A percentile compares a stretch with the other conserved stretches of the same genome.
phyloP scores from a whole-genome alignment of 495 filamentous ascomycete genomes.

The Copromyces sp. region DNA sequence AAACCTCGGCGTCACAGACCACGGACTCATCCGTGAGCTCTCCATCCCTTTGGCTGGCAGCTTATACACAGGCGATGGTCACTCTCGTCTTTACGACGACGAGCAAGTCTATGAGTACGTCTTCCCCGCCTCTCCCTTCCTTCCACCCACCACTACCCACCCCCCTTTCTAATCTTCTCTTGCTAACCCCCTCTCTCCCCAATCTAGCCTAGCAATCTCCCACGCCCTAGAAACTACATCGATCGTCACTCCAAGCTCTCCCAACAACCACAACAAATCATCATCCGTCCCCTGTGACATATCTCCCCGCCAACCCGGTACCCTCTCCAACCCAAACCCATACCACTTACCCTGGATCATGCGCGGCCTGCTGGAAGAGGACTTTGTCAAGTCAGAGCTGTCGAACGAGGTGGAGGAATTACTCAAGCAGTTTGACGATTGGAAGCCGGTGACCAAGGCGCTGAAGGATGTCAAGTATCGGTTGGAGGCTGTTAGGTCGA shows the following conservation, averaged over 20 bases:
- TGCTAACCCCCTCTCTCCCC: constrained; percentile 3
- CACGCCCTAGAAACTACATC: constrained; percentile 78
- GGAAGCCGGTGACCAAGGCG: constrained; percentile 81
- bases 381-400: constrained; percentile 73
- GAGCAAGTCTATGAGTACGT: constrained; percentile 73
- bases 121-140: constrained; percentile 2
- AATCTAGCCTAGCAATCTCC: constrained; percentile 60
- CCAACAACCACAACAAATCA: constrained; percentile 27
- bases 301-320: constrained; percentile 21
- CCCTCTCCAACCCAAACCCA: constrained; percentile 52
- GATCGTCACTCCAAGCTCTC: constrained; percentile 37
- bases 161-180: constrained; percentile 36
- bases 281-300: constrained; percentile 3
- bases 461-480: constrained; percentile 94
- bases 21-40: constrained; percentile 86
- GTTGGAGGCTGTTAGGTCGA: constrained; percentile 82
- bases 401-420: constrained; percentile 67
- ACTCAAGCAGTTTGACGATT: constrained; percentile 81
- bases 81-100: constrained; percentile 89
- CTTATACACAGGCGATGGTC: constrained; percentile 84
- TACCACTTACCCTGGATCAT: constrained; percentile 92
- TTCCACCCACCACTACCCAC: constrained; percentile 64
- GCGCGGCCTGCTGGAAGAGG: constrained; percentile 85
- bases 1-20: constrained; percentile 84
- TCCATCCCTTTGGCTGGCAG: constrained; percentile 82